Conservation (phyloP, 495 filamentous ascomycete species). For the Penicillium subrubescens region DNA sequence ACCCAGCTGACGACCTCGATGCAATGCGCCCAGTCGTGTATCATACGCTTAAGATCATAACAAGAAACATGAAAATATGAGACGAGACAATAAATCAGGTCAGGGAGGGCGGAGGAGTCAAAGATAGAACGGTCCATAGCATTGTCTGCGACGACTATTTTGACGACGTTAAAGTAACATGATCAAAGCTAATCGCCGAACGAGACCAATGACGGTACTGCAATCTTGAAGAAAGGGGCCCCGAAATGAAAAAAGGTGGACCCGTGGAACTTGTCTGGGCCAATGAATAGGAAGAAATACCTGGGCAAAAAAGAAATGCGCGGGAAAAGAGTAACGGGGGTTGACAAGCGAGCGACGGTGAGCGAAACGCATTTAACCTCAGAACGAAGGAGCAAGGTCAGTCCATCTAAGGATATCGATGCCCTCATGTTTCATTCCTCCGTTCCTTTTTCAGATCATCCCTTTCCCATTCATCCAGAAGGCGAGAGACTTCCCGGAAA, state of each 20-base stretch:
- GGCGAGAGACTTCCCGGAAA: slow-evolving; percentile 50
- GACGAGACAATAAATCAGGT: neutral
- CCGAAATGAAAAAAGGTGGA: neutral
- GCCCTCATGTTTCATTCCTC: slow-evolving; percentile 7
- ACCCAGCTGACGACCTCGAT: slow-evolving; percentile 15
- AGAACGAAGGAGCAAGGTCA: neutral
- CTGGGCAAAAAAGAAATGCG: neutral
- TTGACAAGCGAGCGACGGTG: neutral
- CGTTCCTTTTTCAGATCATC: slow-evolving; percentile 20
- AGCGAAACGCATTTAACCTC: neutral
- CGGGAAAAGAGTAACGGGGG: neutral
- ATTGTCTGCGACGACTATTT: slow-evolving; percentile 18
- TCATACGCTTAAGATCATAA: neutral
- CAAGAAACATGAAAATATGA: neutral
- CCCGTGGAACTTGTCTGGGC: neutral
- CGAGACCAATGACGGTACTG: neutral
- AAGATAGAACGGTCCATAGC: neutral
- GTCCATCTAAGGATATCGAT: neutral
- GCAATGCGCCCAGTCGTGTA: slow-evolving; percentile 12
- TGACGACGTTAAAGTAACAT: slow-evolving; percentile 17
- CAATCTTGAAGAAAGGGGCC: neutral
- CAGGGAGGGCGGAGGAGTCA: neutral
- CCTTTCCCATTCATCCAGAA: slow-evolving; percentile 52
- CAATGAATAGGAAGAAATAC: neutral
- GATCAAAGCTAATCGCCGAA: slow-evolving; percentile 15